Evolutionary conservation across 2,329 filamentous ascomycete species (phyloP).

Genomic region (Alternaria sp.): DNA sequence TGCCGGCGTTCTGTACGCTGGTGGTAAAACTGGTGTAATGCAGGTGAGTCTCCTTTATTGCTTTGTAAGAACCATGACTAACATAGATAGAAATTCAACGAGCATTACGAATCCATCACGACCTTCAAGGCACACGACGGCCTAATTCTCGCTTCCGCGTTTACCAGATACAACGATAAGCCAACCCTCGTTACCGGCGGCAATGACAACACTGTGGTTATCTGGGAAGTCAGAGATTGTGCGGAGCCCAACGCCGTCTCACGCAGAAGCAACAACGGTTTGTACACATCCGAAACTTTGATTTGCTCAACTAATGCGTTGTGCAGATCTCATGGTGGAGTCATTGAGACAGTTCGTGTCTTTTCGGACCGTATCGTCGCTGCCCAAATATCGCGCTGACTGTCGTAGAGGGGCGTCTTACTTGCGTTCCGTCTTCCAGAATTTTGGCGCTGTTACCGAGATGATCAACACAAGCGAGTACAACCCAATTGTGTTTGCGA

Average conservation of each 20-base stretch:
- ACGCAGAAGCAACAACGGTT: constrained; percentile 64
- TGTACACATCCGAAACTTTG: constrained; percentile 13
- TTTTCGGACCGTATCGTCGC: constrained; percentile 89
- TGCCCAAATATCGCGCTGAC: constrained; percentile 85
- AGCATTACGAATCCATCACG: constrained; percentile 80
- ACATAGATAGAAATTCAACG: constrained; percentile 68
- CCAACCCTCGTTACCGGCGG: constrained; percentile 93
- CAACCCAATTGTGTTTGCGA: constrained; percentile 93
- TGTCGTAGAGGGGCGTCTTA: constrained; percentile 93
- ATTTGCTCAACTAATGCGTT: constrained; percentile 25
- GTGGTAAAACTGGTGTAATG: constrained; percentile 84
- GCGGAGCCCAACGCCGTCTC: constrained; percentile 53
- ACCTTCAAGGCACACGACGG: constrained; percentile 85
- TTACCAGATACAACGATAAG: constrained; percentile 71
- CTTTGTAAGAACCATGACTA: constrained; percentile 11
- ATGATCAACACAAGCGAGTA: constrained; percentile 85
- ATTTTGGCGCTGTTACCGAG: constrained; percentile 80
- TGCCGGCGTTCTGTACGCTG: constrained; percentile 84
- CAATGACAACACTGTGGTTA: constrained; percentile 85
- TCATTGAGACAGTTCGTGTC: constrained; percentile 83
- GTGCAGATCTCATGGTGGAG: constrained; percentile 64
- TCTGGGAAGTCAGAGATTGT: constrained; percentile 79
- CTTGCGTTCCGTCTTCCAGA: constrained; percentile 87
- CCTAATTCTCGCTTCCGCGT: constrained; percentile 83
- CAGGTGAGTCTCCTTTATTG: constrained; percentile 60